phyloP scores from a whole-genome alignment of 83 land plant genomes.

The Picea abies region DNA sequence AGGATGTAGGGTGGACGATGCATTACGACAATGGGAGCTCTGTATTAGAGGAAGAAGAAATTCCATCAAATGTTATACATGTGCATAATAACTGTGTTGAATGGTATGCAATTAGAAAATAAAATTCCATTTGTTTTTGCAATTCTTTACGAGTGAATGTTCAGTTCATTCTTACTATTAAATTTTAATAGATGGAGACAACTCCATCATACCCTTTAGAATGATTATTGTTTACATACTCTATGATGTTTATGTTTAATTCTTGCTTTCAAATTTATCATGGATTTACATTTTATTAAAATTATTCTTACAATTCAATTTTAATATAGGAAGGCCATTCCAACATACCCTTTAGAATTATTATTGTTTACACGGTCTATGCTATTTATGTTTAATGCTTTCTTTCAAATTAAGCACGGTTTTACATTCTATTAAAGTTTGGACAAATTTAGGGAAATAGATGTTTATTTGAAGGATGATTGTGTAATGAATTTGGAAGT shows the following conservation, averaged over 20 bases:
- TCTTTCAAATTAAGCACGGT: neutral
- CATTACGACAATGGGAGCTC: conserved; percentile 48
- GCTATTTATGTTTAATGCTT: neutral
- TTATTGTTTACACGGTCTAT: neutral
- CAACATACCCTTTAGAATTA: neutral
- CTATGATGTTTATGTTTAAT: neutral
- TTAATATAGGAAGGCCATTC: neutral
- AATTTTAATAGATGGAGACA: too few species aligned
- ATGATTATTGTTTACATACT: too few species aligned
- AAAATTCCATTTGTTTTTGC: neutral
- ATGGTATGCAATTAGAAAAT: conserved; percentile 47
- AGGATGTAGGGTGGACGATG: conserved; percentile 66
- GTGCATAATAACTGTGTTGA: conserved; percentile 71
- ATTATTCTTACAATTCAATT: neutral
- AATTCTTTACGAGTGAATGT: too few species aligned
- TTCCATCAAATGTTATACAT: conserved; percentile 37
- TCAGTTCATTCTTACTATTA: neutral
- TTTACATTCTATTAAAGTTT: neutral
- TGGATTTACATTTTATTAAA: neutral
- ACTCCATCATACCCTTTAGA: too few species aligned
- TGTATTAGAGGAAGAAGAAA: conserved; percentile 20
- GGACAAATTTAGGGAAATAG: conserved; percentile 61
- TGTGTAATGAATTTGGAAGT: conserved; percentile 46
- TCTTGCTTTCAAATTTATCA: too few species aligned
- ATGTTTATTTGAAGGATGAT: conserved; percentile 57